Conservation (phyloP, 2,329 filamentous ascomycete species). For the Cadophora gregata region DNA sequence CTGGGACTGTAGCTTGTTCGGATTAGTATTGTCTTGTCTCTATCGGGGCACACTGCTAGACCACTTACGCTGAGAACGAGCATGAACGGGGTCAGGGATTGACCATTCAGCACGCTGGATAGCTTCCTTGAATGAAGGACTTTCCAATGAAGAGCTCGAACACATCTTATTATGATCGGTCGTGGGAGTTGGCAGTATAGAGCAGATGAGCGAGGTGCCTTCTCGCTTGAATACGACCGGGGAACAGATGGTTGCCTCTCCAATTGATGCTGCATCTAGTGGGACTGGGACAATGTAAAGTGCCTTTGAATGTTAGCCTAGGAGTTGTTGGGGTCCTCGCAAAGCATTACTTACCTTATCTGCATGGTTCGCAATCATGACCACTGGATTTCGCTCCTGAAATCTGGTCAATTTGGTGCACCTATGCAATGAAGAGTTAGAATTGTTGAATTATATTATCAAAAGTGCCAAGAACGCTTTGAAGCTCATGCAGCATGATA, state of each 20-base stretch:
- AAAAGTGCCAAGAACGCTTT: background rate
- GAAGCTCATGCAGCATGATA: background rate
- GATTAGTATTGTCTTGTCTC: background rate
- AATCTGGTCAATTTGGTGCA: conserved; percentile 31
- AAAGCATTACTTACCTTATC: conserved; percentile 27
- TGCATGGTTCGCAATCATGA: conserved; percentile 34
- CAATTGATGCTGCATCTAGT: conserved; percentile 40
- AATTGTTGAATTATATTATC: background rate
- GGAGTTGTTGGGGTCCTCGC: background rate
- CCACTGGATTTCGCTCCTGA: conserved; percentile 29
- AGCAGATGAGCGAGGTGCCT: conserved; percentile 37
- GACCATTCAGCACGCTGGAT: conserved; percentile 26
- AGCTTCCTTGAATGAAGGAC: conserved; percentile 26
- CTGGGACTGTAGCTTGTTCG: background rate
- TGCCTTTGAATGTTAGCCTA: conserved; percentile 23
- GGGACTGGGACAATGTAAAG: conserved; percentile 41
- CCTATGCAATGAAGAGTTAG: background rate
- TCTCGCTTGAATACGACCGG: conserved; percentile 38
- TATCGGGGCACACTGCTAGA: background rate
- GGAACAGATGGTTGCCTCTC: conserved; percentile 38
- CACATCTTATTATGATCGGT: conserved; percentile 35
- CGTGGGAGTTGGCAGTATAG: conserved; percentile 38
- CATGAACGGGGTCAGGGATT: conserved; percentile 6
- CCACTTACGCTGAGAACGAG: background rate
- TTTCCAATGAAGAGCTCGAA: conserved; percentile 23